Evolutionary conservation across 441 rosid species (phyloP).

Genomic region (Francoa sonchifolia): DNA sequence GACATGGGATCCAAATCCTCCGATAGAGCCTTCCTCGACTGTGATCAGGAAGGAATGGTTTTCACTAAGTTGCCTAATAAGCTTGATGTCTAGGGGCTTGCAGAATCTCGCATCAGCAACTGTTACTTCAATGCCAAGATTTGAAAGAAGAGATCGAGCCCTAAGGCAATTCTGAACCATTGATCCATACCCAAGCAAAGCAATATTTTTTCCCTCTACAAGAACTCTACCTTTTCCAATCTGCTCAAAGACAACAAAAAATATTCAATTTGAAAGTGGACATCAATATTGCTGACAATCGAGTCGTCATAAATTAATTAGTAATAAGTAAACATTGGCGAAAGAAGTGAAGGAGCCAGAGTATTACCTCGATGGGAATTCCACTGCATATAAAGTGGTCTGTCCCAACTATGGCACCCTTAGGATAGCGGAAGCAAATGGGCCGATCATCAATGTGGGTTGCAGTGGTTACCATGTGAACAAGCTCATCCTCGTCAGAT

Average conservation of each 20-base stretch:
- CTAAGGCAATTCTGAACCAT: constrained; percentile 88
- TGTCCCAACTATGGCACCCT: constrained; percentile 48
- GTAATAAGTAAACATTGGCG: constrained; percentile 4
- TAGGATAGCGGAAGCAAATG: constrained; percentile 79
- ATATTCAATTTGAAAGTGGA: not conserved
- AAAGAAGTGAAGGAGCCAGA: constrained; percentile 1
- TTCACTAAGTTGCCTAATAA: constrained; percentile 54
- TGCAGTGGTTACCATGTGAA: constrained; percentile 84
- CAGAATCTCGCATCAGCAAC: constrained; percentile 94
- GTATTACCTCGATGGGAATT: constrained; percentile 57
- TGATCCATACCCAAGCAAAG: constrained; percentile 80
- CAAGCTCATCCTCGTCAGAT: constrained; percentile 75
- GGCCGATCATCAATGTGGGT: constrained; percentile 56
- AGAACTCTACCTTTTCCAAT: constrained; percentile 71
- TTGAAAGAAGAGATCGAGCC: constrained; percentile 66
- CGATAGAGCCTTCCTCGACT: constrained; percentile 83
- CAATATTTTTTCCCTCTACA: constrained; percentile 67
- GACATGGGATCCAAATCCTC: constrained; percentile 89
- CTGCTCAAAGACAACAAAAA: constrained; percentile 23
- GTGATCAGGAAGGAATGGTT: constrained; percentile 61
- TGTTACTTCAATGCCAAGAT: constrained; percentile 66
- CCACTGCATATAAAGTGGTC: constrained; percentile 37
- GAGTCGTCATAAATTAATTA: too few species aligned
- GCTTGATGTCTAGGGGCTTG: constrained; percentile 80
- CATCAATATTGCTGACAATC: too few species aligned